Evolutionary conservation across 352 stramenopile genomes (phyloP).

Genomic region (Phytophthora fragariaefolia): DNA sequence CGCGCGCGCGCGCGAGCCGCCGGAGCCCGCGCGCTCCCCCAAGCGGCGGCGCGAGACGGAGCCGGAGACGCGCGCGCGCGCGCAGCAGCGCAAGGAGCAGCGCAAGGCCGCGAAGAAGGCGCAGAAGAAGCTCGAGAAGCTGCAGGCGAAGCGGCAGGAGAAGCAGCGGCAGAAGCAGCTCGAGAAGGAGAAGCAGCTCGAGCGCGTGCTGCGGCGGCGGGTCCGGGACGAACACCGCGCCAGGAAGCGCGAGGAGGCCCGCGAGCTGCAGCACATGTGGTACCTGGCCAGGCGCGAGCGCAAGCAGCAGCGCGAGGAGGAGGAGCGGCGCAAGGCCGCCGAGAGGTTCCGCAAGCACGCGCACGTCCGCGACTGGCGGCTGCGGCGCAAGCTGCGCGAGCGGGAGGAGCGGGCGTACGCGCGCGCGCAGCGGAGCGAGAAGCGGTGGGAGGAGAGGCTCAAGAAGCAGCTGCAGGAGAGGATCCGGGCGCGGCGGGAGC

Average conservation of each 20-base stretch:
- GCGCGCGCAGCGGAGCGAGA: neutral
- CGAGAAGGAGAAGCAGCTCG: slow-evolving; percentile 1
- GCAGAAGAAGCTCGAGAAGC: slow-evolving; percentile 11
- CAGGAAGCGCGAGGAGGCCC: neutral
- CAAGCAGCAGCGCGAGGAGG: neutral
- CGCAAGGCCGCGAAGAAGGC: slow-evolving; percentile 4
- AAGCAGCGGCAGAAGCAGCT: neutral
- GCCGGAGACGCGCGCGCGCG: neutral
- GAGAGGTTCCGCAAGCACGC: neutral
- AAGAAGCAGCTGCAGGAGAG: neutral
- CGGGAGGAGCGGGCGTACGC: slow-evolving; percentile 1
- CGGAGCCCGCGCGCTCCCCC: slow-evolving; percentile 17
- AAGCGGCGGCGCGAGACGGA: slow-evolving; percentile 10
- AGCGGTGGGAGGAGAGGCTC: slow-evolving; percentile 21
- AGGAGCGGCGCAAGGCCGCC: neutral
- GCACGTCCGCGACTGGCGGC: slow-evolving; percentile 24
- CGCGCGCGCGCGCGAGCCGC: slow-evolving; percentile 18
- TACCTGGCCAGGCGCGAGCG: neutral
- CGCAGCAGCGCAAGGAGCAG: slow-evolving; percentile 1
- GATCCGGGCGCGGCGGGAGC: neutral
- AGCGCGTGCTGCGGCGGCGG: slow-evolving; percentile 9
- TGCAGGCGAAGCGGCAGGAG: slow-evolving; percentile 5
- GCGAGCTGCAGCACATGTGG: neutral
- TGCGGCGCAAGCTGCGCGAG: slow-evolving; percentile 23
- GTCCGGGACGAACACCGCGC: too few species aligned